Base-by-base conservation (phyloP, 1,284 basidiomycete species). In the Pisolithus thermaeus region DNA sequence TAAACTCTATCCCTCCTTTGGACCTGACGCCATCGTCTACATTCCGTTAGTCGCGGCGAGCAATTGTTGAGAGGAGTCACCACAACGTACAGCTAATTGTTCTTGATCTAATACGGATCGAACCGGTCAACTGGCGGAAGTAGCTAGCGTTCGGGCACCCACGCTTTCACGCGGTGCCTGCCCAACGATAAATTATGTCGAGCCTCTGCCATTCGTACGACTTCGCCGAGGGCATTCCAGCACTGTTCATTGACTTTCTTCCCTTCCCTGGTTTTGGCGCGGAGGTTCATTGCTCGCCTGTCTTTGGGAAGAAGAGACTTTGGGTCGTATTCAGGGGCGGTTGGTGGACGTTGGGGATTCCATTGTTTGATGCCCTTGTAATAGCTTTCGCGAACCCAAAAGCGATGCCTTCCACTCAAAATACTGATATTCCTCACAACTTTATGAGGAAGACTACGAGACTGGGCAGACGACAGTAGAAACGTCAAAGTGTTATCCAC, bases 401-500 rank as follows among this genome's bases (percentile, higher is more conserved):
- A 9, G 56, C 43, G 46, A 53, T 61, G 61, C 18, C 51, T 58
- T 54, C 57, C 70, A 35, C 58, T 46, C 63, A 84, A 61, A 43
- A 66, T 61, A 11, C 61, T 66, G 20, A 86, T 62, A 58, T 84
- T 84, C 14, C 73, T 73, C 5, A 79, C 79, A 5, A 80, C 54
- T 49, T 67, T 66, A 59, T 85, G 81, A n/a, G 83, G 64, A 16
- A 84, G 64, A 20, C 84, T 85, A 18, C 82, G 77, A 40, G 77
- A 75, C 46, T 70, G 68, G 1, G 77, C 74, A 12, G 84, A 81
- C 36, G 71, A 77, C 60, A 78, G 74, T 37, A 85, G 60, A 8
- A 87, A 57, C 41, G 70, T 64, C 40, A 86, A 69, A 0, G 81
- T 83, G 52, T 73, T 73, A 58, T 85, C 82, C 65, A 80, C 84